Percentiles rank a stretch among this genome's conserved stretches.
Conservation (phyloP, 1,284 basidiomycete species). For the Tetrapyrgos nigripes region DNA sequence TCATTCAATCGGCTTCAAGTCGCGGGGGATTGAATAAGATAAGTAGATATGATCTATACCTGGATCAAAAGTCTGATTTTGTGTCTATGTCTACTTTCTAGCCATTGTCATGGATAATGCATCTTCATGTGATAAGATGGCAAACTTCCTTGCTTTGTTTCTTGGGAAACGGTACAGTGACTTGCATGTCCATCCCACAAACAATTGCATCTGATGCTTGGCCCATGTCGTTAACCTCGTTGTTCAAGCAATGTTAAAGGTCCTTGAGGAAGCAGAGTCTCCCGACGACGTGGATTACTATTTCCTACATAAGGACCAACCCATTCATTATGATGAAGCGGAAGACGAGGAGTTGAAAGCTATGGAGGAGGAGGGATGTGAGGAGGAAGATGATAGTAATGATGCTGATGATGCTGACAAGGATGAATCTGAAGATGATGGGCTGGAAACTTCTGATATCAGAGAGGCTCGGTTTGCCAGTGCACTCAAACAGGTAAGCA, state of each 20-base stretch:
- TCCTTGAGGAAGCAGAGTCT: constrained; percentile 35
- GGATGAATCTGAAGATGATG: constrained; percentile 1
- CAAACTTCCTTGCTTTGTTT: constrained; percentile 4
- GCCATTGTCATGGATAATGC: no score
- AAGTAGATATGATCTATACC: constrained; percentile 20
- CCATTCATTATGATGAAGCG: constrained; percentile 33
- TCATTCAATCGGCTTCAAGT: constrained; percentile 23
- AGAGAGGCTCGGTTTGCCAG: background rate
- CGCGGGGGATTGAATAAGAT: constrained; percentile 35
- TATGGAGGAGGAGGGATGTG: constrained; percentile 19
- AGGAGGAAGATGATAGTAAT: constrained; percentile 5
- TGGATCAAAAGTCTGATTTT: background rate
- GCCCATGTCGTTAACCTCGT: constrained; percentile 44
- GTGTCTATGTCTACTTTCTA: background rate
- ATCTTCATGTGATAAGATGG: constrained; percentile 19
- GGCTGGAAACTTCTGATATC: no score
- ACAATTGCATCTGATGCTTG: constrained; percentile 23
- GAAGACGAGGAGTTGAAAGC: constrained; percentile 26
- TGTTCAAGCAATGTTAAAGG: constrained; percentile 38
- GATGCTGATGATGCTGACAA: constrained; percentile 16
- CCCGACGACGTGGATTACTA: constrained; percentile 35
- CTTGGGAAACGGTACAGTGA: constrained; percentile 18
- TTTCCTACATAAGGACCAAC: constrained; percentile 26
- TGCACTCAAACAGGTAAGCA: background rate
- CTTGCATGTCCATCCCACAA: constrained; percentile 16